Base-by-base conservation (phyloP, 2,329 filamentous ascomycete genomes). In the Botrytis pseudocinerea region DNA sequence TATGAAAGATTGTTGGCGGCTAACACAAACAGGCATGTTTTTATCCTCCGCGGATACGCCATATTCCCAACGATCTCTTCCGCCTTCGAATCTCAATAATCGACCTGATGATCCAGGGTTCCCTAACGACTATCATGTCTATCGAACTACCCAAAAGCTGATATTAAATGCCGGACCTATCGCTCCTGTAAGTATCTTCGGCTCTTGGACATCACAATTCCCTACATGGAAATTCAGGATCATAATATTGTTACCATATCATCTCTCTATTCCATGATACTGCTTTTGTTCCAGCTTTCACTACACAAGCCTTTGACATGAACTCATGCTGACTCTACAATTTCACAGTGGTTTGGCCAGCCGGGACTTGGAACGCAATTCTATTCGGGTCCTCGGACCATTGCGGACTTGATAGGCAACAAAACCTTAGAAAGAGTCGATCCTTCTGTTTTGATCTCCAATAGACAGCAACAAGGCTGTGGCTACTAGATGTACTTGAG, bases 341-440 rank as follows among this genome's bases (percentile, higher is more conserved):
- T 9, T 2, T 10, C 32, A 22, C 40, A 68, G 61, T 72, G 70
- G 70, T 72, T 72, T 8, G 70, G 70, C 4, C 70, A 72, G 18
- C 62, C 70, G 2, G 70, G 70, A 68, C 70, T 72, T 46, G 62
- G 62, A 44, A 68, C 62, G 16, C 60, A 72, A n/a, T 57, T 72
- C 25, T 69, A n/a, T 20, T 46, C 51, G 1, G 62, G 70, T 2
- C 38, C 35, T 22, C 46, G 25, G 18, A 20, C 44, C n/a, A 20
- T 71, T 9, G 61, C n/a, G 7, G 62, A 48, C 2, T 32, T 71
- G n/a, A 48, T 71, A 10, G 22, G 44, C 12, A 71, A 71, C 18
- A 51, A 38, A 18, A 44, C 35, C 10, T 25, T 71, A 1, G 69
- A 71, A 32, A 65, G 69, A 16, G 59, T 71, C 6, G 69, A 71